A percentile compares a stretch with the other conserved stretches of the same genome.
Evolutionary conservation across 305 asterid genomes (phyloP).

Genomic region (Fraxinus angustifolia): DNA sequence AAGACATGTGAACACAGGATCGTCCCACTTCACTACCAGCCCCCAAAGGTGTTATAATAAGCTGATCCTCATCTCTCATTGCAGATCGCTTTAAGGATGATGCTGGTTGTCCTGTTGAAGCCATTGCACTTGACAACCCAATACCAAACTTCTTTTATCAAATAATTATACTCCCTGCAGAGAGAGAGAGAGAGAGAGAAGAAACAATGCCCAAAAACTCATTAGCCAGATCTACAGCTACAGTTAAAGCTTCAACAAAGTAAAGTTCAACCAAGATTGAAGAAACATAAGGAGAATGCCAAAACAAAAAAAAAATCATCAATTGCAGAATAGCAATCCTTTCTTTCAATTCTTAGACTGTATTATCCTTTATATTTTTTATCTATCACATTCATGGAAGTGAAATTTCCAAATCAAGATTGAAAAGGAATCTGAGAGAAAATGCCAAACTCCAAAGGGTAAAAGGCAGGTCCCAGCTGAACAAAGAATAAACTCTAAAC

Average conservation of each 20-base stretch:
- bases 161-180: constrained; percentile 1
- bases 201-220: neutral
- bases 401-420: neutral
- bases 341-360: neutral
- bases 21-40: constrained; percentile 98
- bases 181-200: neutral
- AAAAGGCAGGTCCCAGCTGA: neutral
- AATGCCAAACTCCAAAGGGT: neutral
- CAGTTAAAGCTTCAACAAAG: neutral
- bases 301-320: neutral
- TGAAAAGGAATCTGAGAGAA: neutral
- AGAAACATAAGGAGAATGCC: neutral
- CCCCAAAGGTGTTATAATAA: constrained; percentile 83
- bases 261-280: neutral
- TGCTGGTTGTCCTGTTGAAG: constrained; percentile 53
- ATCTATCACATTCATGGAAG: neutral
- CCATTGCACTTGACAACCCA: constrained; percentile 35
- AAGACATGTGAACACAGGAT: constrained; percentile 85
- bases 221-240: neutral
- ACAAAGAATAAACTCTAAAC: neutral
- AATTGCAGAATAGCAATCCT: neutral
- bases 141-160: constrained; percentile 8
- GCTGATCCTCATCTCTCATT: constrained; percentile 75
- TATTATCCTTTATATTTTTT: neutral
- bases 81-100: constrained; percentile 50